Conservation (phyloP, 208 protist species). For the Wallacemonas sp. region DNA sequence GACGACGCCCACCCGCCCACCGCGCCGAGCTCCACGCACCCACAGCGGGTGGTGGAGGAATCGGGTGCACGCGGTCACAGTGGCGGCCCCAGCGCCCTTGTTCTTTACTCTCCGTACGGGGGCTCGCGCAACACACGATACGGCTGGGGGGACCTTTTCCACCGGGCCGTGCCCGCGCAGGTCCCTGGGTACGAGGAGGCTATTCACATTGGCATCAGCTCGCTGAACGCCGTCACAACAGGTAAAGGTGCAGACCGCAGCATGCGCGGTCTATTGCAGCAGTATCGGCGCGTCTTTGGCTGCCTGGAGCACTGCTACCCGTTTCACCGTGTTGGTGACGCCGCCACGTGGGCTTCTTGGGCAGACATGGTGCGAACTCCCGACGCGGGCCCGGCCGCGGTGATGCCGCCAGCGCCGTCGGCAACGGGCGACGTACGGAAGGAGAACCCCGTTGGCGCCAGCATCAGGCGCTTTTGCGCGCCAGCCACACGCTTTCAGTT, state of each 20-base stretch:
- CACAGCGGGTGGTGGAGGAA: constrained; percentile 36
- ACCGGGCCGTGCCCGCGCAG: constrained; percentile 18
- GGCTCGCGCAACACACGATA: constrained; percentile 24
- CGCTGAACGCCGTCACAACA: constrained; percentile 56
- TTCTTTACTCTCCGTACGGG: constrained; percentile 71
- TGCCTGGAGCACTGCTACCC: constrained; percentile 83
- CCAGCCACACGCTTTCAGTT: constrained; percentile 39
- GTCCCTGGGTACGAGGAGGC: constrained; percentile 28
- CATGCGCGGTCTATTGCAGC: constrained; percentile 50
- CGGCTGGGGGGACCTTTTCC: constrained; percentile 68
- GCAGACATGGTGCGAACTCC: constrained; percentile 32
- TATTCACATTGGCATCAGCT: constrained; percentile 79
- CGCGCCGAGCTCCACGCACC: not conserved
- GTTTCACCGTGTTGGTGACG: constrained; percentile 56
- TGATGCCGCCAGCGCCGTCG: not conserved
- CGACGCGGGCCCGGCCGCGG: not conserved
- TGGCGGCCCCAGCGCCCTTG: constrained; percentile 19
- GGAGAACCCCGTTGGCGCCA: not conserved
- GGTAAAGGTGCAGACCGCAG: constrained; percentile 39
- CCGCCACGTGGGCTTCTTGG: constrained; percentile 51
- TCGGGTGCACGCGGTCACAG: too few species aligned
- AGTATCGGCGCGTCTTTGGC: constrained; percentile 65
- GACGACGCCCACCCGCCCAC: not conserved
- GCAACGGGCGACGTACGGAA: not conserved
- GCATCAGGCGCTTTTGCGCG: not conserved